Evolutionary conservation across 139 green algal species (phyloP).

Genomic region (Chlamydomonas urium): DNA sequence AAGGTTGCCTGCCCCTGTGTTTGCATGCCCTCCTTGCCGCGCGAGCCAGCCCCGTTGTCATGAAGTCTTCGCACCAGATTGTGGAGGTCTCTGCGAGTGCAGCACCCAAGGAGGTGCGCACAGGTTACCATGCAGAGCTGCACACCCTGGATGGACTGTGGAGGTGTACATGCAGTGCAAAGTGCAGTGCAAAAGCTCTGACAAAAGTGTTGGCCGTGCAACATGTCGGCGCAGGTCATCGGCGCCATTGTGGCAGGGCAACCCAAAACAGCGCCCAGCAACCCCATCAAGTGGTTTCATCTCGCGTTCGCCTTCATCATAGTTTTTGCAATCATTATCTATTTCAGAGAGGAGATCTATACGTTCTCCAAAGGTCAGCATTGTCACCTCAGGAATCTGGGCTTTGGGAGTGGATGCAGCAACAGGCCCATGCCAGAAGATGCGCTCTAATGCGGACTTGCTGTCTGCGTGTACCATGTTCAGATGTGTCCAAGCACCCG

Average conservation of each 20-base stretch:
- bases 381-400: neutral
- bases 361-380: neutral
- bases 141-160: too few species aligned
- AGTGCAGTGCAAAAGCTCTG: too few species aligned
- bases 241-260: neutral
- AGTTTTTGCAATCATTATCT: neutral
- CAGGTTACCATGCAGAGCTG: too few species aligned
- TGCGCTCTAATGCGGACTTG: neutral
- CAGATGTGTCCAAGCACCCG: neutral
- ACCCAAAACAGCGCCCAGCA: neutral
- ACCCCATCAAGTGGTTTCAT: neutral
- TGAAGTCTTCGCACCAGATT: conserved; percentile 2
- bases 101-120: neutral
- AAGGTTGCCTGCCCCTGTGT: too few species aligned
- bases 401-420: neutral
- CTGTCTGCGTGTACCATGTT: neutral
- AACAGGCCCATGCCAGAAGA: neutral
- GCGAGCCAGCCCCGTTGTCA: too few species aligned
- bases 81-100: neutral
- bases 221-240: too few species aligned
- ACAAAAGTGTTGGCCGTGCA: too few species aligned
- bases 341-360: conserved; percentile 5
- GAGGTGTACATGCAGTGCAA: too few species aligned
- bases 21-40: too few species aligned
- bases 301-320: conserved; percentile 1